phyloP scores from a whole-genome alignment of 257 asterid genomes.

The Solanum tacnaense region DNA sequence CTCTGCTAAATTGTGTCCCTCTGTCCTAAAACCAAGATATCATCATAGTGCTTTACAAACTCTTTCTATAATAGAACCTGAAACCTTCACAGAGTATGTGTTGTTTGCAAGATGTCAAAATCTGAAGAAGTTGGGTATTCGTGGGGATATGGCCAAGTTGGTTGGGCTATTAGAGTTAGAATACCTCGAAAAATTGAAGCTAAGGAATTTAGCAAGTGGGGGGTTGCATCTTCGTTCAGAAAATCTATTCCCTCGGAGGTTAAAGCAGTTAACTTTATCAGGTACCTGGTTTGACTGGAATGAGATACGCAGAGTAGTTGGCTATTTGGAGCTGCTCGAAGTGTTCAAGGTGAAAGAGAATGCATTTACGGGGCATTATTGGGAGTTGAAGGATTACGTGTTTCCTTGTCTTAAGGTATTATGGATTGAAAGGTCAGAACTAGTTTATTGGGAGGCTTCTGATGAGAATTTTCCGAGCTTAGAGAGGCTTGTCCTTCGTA shows the following conservation, averaged over 20 bases:
- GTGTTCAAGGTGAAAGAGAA: slow-evolving; percentile 8
- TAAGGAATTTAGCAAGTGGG: neutral
- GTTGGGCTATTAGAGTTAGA: neutral
- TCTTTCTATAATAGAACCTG: slow-evolving; percentile 2
- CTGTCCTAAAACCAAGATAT: neutral
- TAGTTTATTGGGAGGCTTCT: slow-evolving; percentile 17
- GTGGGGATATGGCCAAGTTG: neutral
- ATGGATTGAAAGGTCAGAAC: slow-evolving; percentile 15
- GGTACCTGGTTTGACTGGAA: slow-evolving; percentile 18
- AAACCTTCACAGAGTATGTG: neutral
- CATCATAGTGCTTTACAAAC: neutral
- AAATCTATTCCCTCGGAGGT: neutral
- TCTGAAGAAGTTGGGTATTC: slow-evolving; percentile 2
- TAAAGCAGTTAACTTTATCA: neutral
- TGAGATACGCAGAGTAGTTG: slow-evolving; percentile 8
- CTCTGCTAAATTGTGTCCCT: neutral
- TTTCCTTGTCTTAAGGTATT: slow-evolving; percentile 18
- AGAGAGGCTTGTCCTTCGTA: slow-evolving; percentile 4
- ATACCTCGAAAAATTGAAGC: slow-evolving; percentile 1
- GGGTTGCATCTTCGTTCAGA: neutral
- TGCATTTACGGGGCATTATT: slow-evolving; percentile 6
- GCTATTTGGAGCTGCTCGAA: slow-evolving; percentile 7
- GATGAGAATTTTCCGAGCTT: slow-evolving; percentile 11
- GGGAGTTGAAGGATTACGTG: slow-evolving; percentile 7
- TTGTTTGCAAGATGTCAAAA: neutral